These are phyloP conservation scores for Diaporthe destruens DNA, from an alignment of 2,329 filamentous ascomycete genomes.

Conservation along the genomic window DNA sequence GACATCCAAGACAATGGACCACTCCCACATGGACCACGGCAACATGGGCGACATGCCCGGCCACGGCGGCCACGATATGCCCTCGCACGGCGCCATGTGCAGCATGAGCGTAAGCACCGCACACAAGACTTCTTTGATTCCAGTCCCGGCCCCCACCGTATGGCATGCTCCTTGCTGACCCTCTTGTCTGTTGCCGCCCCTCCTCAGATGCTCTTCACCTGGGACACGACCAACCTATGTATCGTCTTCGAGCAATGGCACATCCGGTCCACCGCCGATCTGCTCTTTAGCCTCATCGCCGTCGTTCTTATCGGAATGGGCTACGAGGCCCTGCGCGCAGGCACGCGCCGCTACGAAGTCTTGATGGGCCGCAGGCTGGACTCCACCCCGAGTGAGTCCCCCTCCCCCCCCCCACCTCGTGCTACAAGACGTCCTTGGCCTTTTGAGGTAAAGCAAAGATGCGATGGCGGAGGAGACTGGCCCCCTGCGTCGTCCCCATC, in stretches of 20 bases:
- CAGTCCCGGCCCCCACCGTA: too few species aligned
- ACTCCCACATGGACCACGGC: conserved; percentile 57
- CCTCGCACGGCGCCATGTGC: conserved; percentile 69
- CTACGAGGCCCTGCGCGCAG: conserved; percentile 88
- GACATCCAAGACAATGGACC: conserved; percentile 57
- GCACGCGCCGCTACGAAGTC: conserved; percentile 81
- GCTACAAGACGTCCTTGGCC: conserved; percentile 27
- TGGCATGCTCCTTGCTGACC: conserved; percentile 40
- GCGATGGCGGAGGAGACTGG: conserved; percentile 2
- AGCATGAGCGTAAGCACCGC: conserved; percentile 84
- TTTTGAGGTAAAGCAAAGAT: conserved; percentile 2
- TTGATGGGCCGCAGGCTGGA: conserved; percentile 62
- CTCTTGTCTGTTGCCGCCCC: neutral
- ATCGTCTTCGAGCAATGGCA: conserved; percentile 96
- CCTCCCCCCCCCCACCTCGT: too few species aligned
- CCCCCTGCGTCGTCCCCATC: neutral
- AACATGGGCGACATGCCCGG: conserved; percentile 66
- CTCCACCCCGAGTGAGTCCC: conserved; percentile 65
- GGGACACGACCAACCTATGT: conserved; percentile 93
- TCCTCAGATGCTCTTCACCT: conserved; percentile 94
- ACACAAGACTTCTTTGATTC: neutral
- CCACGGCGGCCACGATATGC: conserved; percentile 53
- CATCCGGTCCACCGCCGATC: conserved; percentile 77
- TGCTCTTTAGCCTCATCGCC: conserved; percentile 85
- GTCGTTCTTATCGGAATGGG: conserved; percentile 88